Evolutionary conservation across 352 stramenopile genomes (phyloP), one percentile per base, ranked within the genome.

Genomic region (Pythium scleroteichum): DNA sequence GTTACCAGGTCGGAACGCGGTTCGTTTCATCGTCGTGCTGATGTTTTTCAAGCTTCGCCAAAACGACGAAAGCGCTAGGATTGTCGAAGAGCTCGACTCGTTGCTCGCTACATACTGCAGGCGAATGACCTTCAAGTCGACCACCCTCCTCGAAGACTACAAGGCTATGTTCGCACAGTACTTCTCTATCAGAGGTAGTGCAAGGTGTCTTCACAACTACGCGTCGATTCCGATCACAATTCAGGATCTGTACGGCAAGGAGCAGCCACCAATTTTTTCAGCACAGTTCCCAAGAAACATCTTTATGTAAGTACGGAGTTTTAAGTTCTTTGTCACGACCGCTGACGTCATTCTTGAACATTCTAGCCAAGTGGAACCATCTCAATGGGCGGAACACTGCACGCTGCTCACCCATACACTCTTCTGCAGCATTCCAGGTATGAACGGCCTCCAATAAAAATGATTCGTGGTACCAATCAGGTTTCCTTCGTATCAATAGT

Each of bases 351-450:
- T 29, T n/a, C 13, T 26, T 41, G 7, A n/a, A 20, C 49, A 5
- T 56, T 32, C 16, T 32, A 92, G 82, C 1, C 75, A 79, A 53
- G 67, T 86, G 9, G 72, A 88, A 27, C 67, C 87, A 41, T 72
- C 77, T 10, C 69, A 78, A 19, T 95, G 78, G 75, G 80, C 82
- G 0, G 64, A 85, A 47, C 84, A 94, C 13, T 92, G 83, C 63
- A 95, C 87, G 4, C 60, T 95, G 17, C 45, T 94, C 23, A 89
- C 83, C 0, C 87, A 95, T 62, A 79, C 83, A 7, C 53, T 95
- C 1, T 95, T 95, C 58, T 83, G 75, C 51, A 81, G 69, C 38
- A 94, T 95, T 51, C 83, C 87, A 69, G 73, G 85, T 90, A 69
- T 24, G 57, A n/a, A n/a, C n/a, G n/a, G n/a, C n/a, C n/a, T n/a